Base-by-base conservation (phyloP, 1,284 basidiomycete species). In the Trametes pubescens region DNA sequence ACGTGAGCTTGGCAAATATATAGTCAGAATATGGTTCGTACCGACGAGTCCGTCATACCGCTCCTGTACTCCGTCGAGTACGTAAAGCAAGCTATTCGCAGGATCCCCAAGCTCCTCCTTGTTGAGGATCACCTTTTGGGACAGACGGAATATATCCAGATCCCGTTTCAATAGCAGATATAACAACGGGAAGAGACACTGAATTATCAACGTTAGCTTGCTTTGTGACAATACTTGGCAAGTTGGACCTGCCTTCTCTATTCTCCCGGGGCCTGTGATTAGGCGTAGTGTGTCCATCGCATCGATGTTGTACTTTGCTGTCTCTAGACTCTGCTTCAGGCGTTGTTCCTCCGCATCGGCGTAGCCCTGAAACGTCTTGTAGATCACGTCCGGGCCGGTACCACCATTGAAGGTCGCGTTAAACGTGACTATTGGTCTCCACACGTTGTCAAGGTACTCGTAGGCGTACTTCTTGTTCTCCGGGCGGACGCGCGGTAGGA, bases 131-230 rank as follows among this genome's bases (percentile, higher is more conserved):
- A 16, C 16, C 4, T 26, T 37, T 21, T 55, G 51, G 26, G 44
- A 43, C 1, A 62, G 38, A 21, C 49, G 62, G 22, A 65, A 38
- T 5, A 61, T 46, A 9, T 64, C 57, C 11, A 65, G 44, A 37
- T 59, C 44, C 4, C 59, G 57, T 13, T 53, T 47, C 10, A 65
- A 14, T 16, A 65, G 22, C 16, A 69, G 64, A 34, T 64, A 67
- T 1, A 65, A 26, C 8, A 69, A 22, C n/a, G 64, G 66, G 16
- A 65, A 60, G 4, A 69, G 49, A 66, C 77, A 80, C 81, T 82
- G 14, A 26, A 32, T 32, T 13, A 13, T 13, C 29, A 11, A 16
- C 1, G 40, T 43, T 8, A 43, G 14, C 18, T 16, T 13, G 14
- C 14, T 16, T 7, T 18, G 3, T 16, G 40, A 43, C 18, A n/a